These are phyloP conservation scores for Microcyclospora pomicola DNA, from an alignment of 2,329 filamentous ascomycete genomes.

Conservation along the genomic window DNA sequence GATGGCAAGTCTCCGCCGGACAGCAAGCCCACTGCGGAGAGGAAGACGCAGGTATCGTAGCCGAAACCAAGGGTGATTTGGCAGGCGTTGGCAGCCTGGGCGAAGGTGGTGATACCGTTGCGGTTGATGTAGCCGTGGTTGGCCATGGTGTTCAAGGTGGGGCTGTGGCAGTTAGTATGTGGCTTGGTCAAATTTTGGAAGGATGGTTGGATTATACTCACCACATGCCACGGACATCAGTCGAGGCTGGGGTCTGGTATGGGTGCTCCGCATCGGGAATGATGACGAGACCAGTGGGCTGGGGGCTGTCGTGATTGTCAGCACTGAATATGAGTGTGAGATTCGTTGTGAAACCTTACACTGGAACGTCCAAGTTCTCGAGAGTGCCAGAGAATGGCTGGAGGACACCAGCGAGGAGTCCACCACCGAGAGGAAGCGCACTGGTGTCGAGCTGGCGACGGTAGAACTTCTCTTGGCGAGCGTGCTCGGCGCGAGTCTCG, in stretches of 20 bases:
- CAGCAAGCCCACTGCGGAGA: slow-evolving; percentile 16
- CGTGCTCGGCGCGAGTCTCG: slow-evolving; percentile 5
- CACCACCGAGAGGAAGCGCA: slow-evolving; percentile 7
- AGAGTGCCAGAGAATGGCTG: slow-evolving; percentile 12
- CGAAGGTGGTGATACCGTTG: slow-evolving; percentile 15
- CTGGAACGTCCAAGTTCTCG: slow-evolving; percentile 10
- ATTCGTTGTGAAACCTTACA: too few relatives aligned
- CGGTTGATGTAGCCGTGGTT: slow-evolving; percentile 19
- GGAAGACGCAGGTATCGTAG: slow-evolving; percentile 14
- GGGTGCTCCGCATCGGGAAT: slow-evolving; percentile 14
- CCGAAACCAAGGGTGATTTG: slow-evolving; percentile 16
- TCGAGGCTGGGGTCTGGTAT: slow-evolving; percentile 9
- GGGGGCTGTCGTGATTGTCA: slow-evolving; percentile 5
- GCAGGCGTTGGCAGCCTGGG: slow-evolving; percentile 17
- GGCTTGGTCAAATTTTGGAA: not conserved
- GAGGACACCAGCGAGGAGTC: slow-evolving; percentile 7
- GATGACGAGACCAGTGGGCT: slow-evolving; percentile 7
- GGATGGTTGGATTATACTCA: slow-evolving; percentile 4
- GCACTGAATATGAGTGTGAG: too few relatives aligned
- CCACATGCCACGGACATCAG: slow-evolving; percentile 15
- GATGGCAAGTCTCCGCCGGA: slow-evolving; percentile 15
- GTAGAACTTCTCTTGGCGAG: slow-evolving; percentile 9
- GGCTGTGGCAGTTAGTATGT: not conserved
- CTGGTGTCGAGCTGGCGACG: slow-evolving; percentile 5
- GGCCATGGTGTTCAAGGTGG: slow-evolving; percentile 15